A percentile compares a stretch with the other conserved stretches of the same genome.
phyloP scores from a whole-genome alignment of 2,329 filamentous ascomycete species.

The Colletotrichum phormii region DNA sequence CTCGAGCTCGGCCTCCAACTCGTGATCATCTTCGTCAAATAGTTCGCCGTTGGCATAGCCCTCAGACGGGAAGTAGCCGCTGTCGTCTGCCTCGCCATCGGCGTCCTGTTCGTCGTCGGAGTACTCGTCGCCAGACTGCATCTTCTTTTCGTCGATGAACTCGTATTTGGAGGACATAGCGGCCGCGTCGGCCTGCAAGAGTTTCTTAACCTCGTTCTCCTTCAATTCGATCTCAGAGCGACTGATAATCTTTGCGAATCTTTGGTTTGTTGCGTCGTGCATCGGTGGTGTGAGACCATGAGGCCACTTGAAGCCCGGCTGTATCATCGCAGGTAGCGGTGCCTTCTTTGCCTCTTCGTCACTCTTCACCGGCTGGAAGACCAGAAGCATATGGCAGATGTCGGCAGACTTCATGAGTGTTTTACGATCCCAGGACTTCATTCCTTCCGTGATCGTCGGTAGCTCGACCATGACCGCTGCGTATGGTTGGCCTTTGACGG shows the following conservation, averaged over 20 bases:
- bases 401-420: conserved; percentile 91
- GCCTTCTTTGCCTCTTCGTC: conserved; percentile 75
- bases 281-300: conserved; percentile 91
- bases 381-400: conserved; percentile 88
- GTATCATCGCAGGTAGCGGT: conserved; percentile 78
- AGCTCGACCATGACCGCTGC: conserved; percentile 85
- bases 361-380: conserved; percentile 74
- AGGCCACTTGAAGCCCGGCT: conserved; percentile 78
- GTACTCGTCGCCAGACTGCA: conserved; percentile 60
- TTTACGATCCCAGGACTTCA: conserved; percentile 94
- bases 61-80: conserved; percentile 51
- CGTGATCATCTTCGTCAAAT: conserved; percentile 52
- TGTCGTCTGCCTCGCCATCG: conserved; percentile 59
- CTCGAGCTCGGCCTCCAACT: conserved; percentile 68
- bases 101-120: conserved; percentile 68
- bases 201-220: conserved; percentile 80
- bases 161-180: conserved; percentile 72
- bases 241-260: conserved; percentile 85
- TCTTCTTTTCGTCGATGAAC: conserved; percentile 65
- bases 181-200: conserved; percentile 76
- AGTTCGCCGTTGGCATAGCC: conserved; percentile 45
- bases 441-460: conserved; percentile 87
- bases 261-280: conserved; percentile 83
- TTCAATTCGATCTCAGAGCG: conserved; percentile 88
- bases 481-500: conserved; percentile 76